Evolutionary conservation across 306 rosid species (phyloP).

Genomic region (Clitoria ternatea): DNA sequence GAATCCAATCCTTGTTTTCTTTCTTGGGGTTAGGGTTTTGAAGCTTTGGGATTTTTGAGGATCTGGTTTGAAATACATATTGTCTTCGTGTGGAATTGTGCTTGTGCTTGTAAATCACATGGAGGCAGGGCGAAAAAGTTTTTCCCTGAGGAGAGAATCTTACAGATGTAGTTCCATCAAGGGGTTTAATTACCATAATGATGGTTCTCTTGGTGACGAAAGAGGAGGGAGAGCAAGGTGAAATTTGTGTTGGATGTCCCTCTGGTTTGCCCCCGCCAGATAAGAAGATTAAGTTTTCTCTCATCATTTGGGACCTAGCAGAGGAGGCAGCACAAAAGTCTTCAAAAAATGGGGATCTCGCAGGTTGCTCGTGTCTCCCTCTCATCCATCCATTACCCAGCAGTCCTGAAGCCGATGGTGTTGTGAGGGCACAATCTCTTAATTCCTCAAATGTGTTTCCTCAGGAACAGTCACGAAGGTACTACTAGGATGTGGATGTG

Average conservation of each 20-base stretch:
- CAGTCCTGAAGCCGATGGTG: neutral
- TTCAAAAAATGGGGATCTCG: constrained; percentile 23
- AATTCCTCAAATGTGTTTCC: constrained; percentile 18
- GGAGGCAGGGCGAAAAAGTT: constrained; percentile 70
- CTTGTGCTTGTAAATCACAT: constrained; percentile 64
- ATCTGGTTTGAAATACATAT: constrained; percentile 19
- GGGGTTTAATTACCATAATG: constrained; percentile 29
- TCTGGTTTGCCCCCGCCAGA: constrained; percentile 14
- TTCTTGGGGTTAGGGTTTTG: constrained; percentile 29
- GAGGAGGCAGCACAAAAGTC: constrained; percentile 35
- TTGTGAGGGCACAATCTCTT: neutral
- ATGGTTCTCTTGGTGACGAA: constrained; percentile 24
- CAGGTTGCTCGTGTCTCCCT: constrained; percentile 11
- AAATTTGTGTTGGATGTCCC: constrained; percentile 1
- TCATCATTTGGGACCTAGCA: constrained; percentile 53
- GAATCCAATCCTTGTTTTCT: neutral
- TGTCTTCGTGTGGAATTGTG: constrained; percentile 41
- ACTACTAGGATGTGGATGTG: neutral
- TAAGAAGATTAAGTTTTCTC: constrained; percentile 74
- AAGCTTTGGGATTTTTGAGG: constrained; percentile 17
- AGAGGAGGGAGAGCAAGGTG: constrained; percentile 32
- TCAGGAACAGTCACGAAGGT: neutral
- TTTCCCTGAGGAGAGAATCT: constrained; percentile 47
- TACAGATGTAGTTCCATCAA: constrained; percentile 26
- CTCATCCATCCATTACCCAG: neutral